Percentiles rank a stretch among this genome's conserved stretches.
Conservation (phyloP, 2,329 filamentous ascomycete genomes). For the Fusarium sacchari region DNA sequence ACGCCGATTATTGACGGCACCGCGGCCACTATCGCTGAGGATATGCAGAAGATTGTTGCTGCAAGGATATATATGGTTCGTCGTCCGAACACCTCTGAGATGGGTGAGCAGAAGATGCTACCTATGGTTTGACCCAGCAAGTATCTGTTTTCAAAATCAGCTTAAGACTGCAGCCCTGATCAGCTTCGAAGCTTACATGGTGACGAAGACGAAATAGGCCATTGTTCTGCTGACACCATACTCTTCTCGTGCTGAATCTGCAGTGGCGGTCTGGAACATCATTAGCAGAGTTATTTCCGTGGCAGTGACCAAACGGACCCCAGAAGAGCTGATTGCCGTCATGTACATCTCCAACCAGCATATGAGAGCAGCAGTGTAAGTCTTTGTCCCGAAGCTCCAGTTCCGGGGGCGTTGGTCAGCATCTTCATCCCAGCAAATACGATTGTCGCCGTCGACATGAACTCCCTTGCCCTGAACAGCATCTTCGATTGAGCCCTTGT, state of each 20-base stretch:
- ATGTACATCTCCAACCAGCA: neutral
- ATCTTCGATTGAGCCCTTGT: neutral
- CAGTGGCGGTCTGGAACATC: neutral
- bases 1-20: neutral
- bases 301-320: neutral
- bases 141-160: neutral
- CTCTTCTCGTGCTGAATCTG: neutral
- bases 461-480: neutral
- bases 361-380: neutral
- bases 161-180: fast-evolving
- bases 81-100: neutral
- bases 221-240: neutral
- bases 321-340: neutral
- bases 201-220: neutral
- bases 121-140: neutral
- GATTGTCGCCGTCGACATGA: neutral
- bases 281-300: neutral
- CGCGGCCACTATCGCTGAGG: neutral
- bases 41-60: neutral
- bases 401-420: neutral
- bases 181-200: neutral
- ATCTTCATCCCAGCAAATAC: neutral
- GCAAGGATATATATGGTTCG: neutral
- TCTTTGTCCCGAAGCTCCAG: neutral
- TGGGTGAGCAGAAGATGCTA: neutral